Percentiles rank a stretch among this genome's conserved stretches.
Evolutionary conservation across 768 basidiomycete species (phyloP).

Genomic region (Porphyrellus cyaneotinctus): DNA sequence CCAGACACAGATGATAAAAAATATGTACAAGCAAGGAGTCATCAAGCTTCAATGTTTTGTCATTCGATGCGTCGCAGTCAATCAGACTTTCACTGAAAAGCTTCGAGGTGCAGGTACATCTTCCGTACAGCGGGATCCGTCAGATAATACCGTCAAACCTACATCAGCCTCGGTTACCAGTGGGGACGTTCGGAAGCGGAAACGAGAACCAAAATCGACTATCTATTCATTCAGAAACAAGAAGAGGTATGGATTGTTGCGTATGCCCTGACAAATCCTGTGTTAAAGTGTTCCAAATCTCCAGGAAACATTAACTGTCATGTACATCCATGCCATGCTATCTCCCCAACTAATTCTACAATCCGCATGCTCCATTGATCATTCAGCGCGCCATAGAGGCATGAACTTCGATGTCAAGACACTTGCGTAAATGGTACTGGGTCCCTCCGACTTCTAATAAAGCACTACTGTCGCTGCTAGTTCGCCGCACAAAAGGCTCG

Average conservation of each 20-base stretch:
- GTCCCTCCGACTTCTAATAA: slow-evolving; percentile 54
- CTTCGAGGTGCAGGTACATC: slow-evolving; percentile 3
- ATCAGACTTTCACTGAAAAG: slow-evolving; percentile 12
- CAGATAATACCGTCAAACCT: not conserved
- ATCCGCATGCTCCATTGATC: not conserved
- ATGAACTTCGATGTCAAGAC: slow-evolving; percentile 54
- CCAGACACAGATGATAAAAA: slow-evolving; percentile 22
- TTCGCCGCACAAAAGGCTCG: slow-evolving; percentile 47
- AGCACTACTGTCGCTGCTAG: not conserved
- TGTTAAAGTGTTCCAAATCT: not conserved
- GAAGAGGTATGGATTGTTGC: slow-evolving; percentile 4
- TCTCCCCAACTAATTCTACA: not conserved
- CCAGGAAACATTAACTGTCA: slow-evolving; percentile 10
- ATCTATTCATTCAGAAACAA: slow-evolving; percentile 2
- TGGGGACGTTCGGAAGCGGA: slow-evolving; percentile 9
- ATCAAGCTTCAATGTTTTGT: slow-evolving; percentile 27
- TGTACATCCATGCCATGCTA: not conserved
- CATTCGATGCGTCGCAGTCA: slow-evolving; percentile 20
- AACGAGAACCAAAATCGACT: slow-evolving; percentile 1
- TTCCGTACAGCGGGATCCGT: not conserved
- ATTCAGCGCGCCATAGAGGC: slow-evolving; percentile 20
- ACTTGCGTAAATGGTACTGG: slow-evolving; percentile 57
- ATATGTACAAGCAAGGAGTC: slow-evolving; percentile 28
- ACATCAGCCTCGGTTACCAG: not conserved
- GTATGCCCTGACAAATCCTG: not conserved